Base-by-base conservation (phyloP, 805 yeast genomes). In the Priceomyces carsonii region DNA sequence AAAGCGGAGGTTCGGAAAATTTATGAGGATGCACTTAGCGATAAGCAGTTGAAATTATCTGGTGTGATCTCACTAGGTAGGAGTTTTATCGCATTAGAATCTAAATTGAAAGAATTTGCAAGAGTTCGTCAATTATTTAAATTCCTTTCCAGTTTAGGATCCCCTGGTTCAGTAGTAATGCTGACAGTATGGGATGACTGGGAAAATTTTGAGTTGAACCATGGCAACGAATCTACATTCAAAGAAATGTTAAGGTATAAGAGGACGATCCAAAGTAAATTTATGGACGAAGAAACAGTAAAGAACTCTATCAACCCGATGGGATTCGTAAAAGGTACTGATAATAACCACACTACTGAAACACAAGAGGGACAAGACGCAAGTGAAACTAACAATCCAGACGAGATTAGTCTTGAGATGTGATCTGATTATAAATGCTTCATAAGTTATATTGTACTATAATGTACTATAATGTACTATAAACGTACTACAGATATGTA, bases 181-280 rank as follows among this genome's bases (percentile, higher is more conserved):
- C 26, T 45, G 39, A 38, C 32, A 6, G 32, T 53, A 1, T 88
- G 95, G 95, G 61, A 60, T 1, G 56, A 59, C 18, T 90, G 95
- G 95, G 80, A 80, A 35, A 53, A 64, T 8, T 87, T 89, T 55
- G 98, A 90, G 53, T 54, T 85, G 21, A 67, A 73, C 9, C 46
- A 76, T 54, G 98, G 98, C 4, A 63, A 73, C 39, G 93, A 85
- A 49, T 71, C 69, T 3, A 75, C 84, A 0, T 88, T 75, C 55
- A 87, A 84, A 47, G 82, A 80, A 14, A 82, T 89, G 90, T 55
- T 87, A 16, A 61, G 81, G 29, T 63, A 66, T 42, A 83, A 80
- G 51, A 69, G 87, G 43, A 51, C 60, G 10, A 57, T 67, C 18
- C 43, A 20, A 33, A 45, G 53, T 5, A 53, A 56, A 9, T 40